A percentile compares a stretch with the other conserved stretches of the same genome.
Evolutionary conservation across 352 stramenopile genomes (phyloP).

Genomic region (Sclerospora graminicola): DNA sequence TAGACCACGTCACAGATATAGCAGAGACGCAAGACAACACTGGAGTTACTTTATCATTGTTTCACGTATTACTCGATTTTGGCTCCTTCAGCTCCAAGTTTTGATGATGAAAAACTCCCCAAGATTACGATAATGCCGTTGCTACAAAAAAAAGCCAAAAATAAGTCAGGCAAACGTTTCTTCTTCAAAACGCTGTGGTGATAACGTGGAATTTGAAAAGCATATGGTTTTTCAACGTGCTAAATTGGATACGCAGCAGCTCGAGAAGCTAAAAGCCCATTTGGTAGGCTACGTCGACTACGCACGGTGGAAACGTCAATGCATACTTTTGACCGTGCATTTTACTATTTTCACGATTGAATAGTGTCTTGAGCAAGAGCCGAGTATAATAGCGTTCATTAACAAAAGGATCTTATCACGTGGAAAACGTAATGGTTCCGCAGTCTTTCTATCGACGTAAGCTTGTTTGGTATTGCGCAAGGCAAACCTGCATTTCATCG

Average conservation of each 20-base stretch:
- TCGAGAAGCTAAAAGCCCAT: conserved; percentile 55
- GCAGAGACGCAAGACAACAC: background rate
- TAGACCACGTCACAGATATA: background rate
- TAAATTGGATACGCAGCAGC: conserved; percentile 50
- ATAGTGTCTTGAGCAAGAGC: conserved; percentile 51
- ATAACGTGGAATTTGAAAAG: conserved; percentile 46
- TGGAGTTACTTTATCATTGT: background rate
- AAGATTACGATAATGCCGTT: background rate
- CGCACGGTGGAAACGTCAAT: no score
- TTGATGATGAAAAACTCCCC: conserved; percentile 6
- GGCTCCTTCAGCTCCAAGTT: no score
- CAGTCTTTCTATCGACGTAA: conserved; percentile 75
- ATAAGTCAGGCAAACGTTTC: conserved; percentile 41
- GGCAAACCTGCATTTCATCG: conserved; percentile 22
- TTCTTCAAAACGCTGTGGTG: conserved; percentile 40
- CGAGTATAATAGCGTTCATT: no score
- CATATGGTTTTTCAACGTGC: conserved; percentile 57
- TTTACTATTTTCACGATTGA: conserved; percentile 71
- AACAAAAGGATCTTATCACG: conserved; percentile 64
- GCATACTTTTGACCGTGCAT: no score
- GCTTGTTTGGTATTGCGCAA: no score
- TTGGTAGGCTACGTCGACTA: no score
- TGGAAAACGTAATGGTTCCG: conserved; percentile 21
- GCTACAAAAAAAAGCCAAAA: conserved; percentile 31
- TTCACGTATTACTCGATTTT: background rate